Percentiles rank a stretch among this genome's conserved stretches.
Evolutionary conservation across 2,329 filamentous ascomycete species (phyloP).

Genomic region (Colletotrichum tamarilloi): DNA sequence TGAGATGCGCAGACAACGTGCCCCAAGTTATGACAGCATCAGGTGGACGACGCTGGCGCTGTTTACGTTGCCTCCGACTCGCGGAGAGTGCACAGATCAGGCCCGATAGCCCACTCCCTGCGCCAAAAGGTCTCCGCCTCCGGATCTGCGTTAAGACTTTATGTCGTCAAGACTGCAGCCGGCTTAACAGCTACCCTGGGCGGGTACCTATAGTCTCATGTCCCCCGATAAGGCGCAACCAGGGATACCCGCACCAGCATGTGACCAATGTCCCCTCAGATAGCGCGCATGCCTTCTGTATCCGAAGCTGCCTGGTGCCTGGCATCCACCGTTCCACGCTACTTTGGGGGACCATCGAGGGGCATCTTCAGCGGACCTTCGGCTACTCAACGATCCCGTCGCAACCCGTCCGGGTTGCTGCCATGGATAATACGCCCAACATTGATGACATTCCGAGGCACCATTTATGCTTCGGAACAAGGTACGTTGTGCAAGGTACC

Average conservation of each 20-base stretch:
- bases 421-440: slow-evolving; percentile 10
- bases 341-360: background rate
- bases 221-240: slow-evolving; percentile 22
- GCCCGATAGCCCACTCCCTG: slow-evolving; percentile 8
- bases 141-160: slow-evolving; percentile 2
- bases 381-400: slow-evolving; percentile 21
- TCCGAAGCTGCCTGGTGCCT: slow-evolving; percentile 19
- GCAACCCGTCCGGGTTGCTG: background rate
- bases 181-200: background rate
- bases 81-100: slow-evolving; percentile 29
- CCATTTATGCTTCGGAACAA: background rate
- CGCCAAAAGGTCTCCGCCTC: slow-evolving; percentile 10
- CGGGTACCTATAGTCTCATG: background rate
- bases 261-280: slow-evolving; percentile 24
- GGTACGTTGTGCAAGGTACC: background rate
- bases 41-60: slow-evolving; percentile 27
- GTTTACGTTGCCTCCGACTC: slow-evolving; percentile 32
- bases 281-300: slow-evolving; percentile 25
- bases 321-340: slow-evolving; percentile 21
- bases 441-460: slow-evolving; percentile 9
- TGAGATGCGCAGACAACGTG: slow-evolving; percentile 18
- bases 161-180: accelerated
- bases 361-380: slow-evolving; percentile 26
- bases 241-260: slow-evolving; percentile 25
- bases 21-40: slow-evolving; percentile 34